A percentile compares a stretch with the other conserved stretches of the same genome.
phyloP scores from a whole-genome alignment of 2,329 filamentous ascomycete species.

The Colletotrichum euphorbiae region DNA sequence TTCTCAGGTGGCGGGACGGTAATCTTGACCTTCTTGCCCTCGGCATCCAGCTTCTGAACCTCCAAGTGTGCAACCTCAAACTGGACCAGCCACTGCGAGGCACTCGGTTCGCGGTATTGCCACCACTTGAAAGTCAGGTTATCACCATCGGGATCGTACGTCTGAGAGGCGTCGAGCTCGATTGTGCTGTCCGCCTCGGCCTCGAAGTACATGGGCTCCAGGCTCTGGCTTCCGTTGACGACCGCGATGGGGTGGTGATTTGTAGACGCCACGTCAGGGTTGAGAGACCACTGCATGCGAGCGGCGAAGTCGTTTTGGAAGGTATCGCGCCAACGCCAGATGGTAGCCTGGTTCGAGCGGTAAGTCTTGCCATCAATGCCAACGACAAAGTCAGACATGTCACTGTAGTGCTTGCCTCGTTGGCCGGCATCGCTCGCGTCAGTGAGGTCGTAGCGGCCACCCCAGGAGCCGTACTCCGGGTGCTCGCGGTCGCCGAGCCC shows the following conservation, averaged over 20 bases:
- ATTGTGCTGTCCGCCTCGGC: conserved; percentile 54
- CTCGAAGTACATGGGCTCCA: conserved; percentile 52
- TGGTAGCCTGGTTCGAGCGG: conserved; percentile 49
- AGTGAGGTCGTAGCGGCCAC: conserved; percentile 56
- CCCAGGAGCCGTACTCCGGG: conserved; percentile 62
- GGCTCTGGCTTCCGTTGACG: conserved; percentile 54
- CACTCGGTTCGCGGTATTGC: conserved; percentile 56
- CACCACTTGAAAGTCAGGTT: conserved; percentile 61
- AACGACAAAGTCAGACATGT: conserved; percentile 45
- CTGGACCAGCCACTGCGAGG: conserved; percentile 55
- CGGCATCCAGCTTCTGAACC: conserved; percentile 43
- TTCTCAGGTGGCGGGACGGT: conserved; percentile 47
- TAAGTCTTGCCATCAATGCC: conserved; percentile 46
- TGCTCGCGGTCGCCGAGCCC: conserved; percentile 58
- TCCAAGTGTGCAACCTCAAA: conserved; percentile 54
- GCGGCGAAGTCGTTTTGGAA: conserved; percentile 57
- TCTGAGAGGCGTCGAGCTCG: conserved; percentile 56
- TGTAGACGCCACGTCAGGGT: conserved; percentile 44
- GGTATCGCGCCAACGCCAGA: conserved; percentile 56
- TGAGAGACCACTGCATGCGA: conserved; percentile 53
- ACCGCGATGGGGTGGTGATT: conserved; percentile 61
- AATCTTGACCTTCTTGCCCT: conserved; percentile 36
- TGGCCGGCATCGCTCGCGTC: conserved; percentile 45
- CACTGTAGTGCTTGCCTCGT: conserved; percentile 44
- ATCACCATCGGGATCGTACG: conserved; percentile 59